A percentile compares a stretch with the other conserved stretches of the same genome.
Conservation (phyloP, 768 basidiomycete species). For the Rhodotorula taiwanensis region DNA sequence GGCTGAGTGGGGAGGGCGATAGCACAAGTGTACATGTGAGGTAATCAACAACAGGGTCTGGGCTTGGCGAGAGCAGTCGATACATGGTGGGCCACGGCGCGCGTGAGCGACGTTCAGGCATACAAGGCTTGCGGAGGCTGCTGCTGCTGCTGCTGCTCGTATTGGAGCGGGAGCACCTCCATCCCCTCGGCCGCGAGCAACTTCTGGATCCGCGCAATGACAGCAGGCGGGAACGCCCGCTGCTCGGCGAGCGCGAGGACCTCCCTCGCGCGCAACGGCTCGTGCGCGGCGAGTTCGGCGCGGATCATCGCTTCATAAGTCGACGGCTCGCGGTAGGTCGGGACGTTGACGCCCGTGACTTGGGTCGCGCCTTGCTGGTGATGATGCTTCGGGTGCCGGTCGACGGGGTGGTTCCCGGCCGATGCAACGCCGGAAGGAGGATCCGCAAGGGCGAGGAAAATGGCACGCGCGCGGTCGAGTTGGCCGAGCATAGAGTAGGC, state of each 20-base stretch:
- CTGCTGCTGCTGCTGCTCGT: background rate
- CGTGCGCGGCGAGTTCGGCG: constrained; percentile 73
- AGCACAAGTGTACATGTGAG: too few relatives aligned
- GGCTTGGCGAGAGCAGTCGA: background rate
- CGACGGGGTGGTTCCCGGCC: constrained; percentile 74
- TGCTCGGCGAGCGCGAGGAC: constrained; percentile 52
- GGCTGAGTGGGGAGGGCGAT: background rate
- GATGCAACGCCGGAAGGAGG: constrained; percentile 79
- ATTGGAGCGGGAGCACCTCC: constrained; percentile 8
- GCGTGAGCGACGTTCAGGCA: background rate
- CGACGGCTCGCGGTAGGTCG: constrained; percentile 82
- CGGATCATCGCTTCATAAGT: constrained; percentile 96
- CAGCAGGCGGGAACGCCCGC: constrained; percentile 39
- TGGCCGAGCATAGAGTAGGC: constrained; percentile 63
- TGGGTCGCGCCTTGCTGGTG: constrained; percentile 12
- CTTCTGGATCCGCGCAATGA: constrained; percentile 24
- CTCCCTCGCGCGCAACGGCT: constrained; percentile 61
- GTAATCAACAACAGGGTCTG: too few relatives aligned
- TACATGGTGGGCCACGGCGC: background rate
- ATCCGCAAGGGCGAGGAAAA: constrained; percentile 77
- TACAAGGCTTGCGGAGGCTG: background rate
- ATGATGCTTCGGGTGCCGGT: constrained; percentile 47
- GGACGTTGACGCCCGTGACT: constrained; percentile 42
- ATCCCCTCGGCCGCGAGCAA: constrained; percentile 26
- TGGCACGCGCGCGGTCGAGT: constrained; percentile 61